Evolutionary conservation across 345 rosid species (phyloP).

Genomic region (Arabidopsis suecica): DNA sequence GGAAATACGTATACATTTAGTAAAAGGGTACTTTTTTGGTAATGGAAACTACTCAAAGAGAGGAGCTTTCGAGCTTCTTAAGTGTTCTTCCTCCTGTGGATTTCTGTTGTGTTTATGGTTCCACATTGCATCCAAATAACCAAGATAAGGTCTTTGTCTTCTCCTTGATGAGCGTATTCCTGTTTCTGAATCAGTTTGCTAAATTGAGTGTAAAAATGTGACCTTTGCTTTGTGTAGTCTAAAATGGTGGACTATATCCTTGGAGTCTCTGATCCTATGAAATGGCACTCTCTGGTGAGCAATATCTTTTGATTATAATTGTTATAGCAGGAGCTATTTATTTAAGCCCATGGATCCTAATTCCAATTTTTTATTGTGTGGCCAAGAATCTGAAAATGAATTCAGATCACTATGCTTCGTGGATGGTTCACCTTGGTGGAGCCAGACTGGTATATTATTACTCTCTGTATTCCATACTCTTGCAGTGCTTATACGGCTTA

Average conservation of each 20-base stretch:
- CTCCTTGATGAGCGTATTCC: no score
- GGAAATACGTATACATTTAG: no score
- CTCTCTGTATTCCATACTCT: slow-evolving; percentile 25
- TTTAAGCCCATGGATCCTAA: background rate
- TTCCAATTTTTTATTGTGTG: background rate
- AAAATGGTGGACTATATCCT: slow-evolving; percentile 83
- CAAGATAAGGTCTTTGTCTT: no score
- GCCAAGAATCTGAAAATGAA: slow-evolving; percentile 80
- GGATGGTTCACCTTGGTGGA: slow-evolving; percentile 83
- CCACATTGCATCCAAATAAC: no score
- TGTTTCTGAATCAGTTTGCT: no score
- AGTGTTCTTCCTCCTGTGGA: slow-evolving; percentile 62
- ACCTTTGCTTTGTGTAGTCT: slow-evolving; percentile 51
- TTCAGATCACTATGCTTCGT: slow-evolving; percentile 79
- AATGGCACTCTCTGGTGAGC: slow-evolving; percentile 84
- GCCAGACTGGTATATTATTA: slow-evolving; percentile 68
- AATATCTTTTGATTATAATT: background rate
- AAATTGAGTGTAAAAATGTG: background rate
- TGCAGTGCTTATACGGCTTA: background rate
- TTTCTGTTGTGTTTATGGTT: no score
- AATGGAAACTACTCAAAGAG: slow-evolving; percentile 55
- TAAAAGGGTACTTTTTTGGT: no score
- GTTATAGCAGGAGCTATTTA: background rate
- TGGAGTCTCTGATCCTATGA: slow-evolving; percentile 82
- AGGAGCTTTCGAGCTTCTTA: slow-evolving; percentile 62